Base-by-base conservation (phyloP, 495 filamentous ascomycete species). In the Penicillium diatomitis region DNA sequence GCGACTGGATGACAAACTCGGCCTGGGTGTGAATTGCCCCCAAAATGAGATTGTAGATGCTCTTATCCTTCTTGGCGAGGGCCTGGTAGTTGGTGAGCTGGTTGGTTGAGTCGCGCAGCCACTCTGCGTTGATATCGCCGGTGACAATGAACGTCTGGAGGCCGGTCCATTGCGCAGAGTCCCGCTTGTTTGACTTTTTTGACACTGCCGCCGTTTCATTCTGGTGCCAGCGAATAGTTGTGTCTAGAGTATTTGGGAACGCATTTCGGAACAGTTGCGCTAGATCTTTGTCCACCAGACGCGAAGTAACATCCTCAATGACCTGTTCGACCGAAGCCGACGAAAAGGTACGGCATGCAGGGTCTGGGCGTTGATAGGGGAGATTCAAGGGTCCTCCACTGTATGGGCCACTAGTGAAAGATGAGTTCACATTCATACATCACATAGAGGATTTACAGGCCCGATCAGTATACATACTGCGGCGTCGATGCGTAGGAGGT, bases 101-200 rank as follows among this genome's bases (percentile, higher is more conserved):
- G 68, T 97, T 97, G 7, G 94, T 96, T 38, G 90, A 96, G 67
- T 99, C 92, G 43, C 92, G 84, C 38, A 99, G 70, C 92, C 92
- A 99, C 68, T 97, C 92, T 5, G 92, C 92, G 58, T 96, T 85
- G 62, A 99, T 99, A 59, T 99, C 92, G n/a, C 91, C 91, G 0
- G 92, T 99, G 41, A 99, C 94, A 52, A 99, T 86, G 65, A 99
- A 99, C 34, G 83, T 89, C 63, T 97, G 91, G 2, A 84, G 67
- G 0, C 89, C 90, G 49, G 84, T 75, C 90, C 90, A 95, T 50
- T 78, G 72, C 3, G 77, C 75, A 30, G 71, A 69, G 27, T 81
- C 79, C n/a, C 62, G 72, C 61, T 58, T 65, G 38, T 44, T 72
- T 43, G 66, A 60, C 33, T 57, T 58, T 8, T 61, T 52, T 4